These are phyloP conservation scores for Platanthera zijinensis DNA, from an alignment of 106 monocot genomes.

Conservation along the genomic window DNA sequence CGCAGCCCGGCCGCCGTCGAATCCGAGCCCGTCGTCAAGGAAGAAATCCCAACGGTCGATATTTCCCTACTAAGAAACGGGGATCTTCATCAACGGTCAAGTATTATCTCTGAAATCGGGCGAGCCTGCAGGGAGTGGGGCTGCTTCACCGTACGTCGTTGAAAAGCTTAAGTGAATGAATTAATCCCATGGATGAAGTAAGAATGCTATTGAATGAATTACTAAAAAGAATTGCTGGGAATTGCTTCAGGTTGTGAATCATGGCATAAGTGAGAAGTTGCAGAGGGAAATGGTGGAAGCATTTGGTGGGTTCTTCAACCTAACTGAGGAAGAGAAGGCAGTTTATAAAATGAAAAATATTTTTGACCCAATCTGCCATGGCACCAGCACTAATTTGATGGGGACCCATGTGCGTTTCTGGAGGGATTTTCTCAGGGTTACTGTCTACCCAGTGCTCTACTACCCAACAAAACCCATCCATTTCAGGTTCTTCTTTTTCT, in stretches of 20 bases:
- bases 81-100: slow-evolving; percentile 18
- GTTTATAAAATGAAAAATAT: slow-evolving; percentile 16
- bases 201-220: neutral
- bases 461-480: slow-evolving; percentile 38
- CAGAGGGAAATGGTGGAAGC: slow-evolving; percentile 10
- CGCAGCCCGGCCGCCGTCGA: neutral
- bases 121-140: slow-evolving; percentile 68
- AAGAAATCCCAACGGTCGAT: slow-evolving; percentile 59
- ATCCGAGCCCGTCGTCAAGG: neutral
- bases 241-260: slow-evolving; percentile 32
- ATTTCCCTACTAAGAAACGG: slow-evolving; percentile 32
- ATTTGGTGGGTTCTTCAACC: slow-evolving; percentile 16
- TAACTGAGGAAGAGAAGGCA: slow-evolving; percentile 48
- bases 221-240: neutral
- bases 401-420: slow-evolving; percentile 37
- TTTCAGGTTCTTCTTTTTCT: slow-evolving; percentile 30
- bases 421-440: slow-evolving; percentile 64
- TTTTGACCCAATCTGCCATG: slow-evolving; percentile 45
- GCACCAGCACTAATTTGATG: slow-evolving; percentile 48
- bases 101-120: slow-evolving; percentile 27
- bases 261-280: slow-evolving; percentile 25
- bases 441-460: slow-evolving; percentile 43
- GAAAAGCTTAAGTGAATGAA: neutral
- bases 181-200: neutral
- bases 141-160: slow-evolving; percentile 51